Percentiles rank a stretch among this genome's conserved stretches.
phyloP scores from a whole-genome alignment of 148 eudicot species.

The Polygonum maritimum region DNA sequence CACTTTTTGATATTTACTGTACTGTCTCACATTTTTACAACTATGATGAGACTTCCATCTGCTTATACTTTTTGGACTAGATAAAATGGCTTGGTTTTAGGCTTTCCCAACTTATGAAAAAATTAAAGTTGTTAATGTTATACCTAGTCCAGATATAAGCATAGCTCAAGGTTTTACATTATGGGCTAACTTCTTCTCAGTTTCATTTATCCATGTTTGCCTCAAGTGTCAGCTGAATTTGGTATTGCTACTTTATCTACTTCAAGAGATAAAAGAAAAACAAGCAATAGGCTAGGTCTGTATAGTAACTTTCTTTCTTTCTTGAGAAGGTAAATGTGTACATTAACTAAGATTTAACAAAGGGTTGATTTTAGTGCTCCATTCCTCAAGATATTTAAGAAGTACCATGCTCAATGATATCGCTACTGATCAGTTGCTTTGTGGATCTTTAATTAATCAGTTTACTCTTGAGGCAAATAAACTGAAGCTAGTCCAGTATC shows the following conservation, averaged over 20 bases:
- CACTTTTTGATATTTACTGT: not conserved
- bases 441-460: not conserved
- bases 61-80: not conserved
- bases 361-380: not conserved
- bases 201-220: not conserved
- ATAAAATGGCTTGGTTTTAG: not conserved
- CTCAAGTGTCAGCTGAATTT: not conserved
- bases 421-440: too few species aligned
- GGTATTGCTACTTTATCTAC: not conserved
- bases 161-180: not conserved
- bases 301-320: not conserved
- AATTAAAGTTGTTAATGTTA: not conserved
- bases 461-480: not conserved
- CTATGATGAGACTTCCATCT: not conserved
- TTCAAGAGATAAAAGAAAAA: not conserved
- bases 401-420: too few species aligned
- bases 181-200: not conserved
- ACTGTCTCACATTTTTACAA: not conserved
- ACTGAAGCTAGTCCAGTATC: not conserved
- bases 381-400: not conserved
- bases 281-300: not conserved
- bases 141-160: not conserved
- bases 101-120: not conserved
- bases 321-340: not conserved
- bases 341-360: not conserved